phyloP scores from a whole-genome alignment of 192 early-diverging fungal genomes.

The Phycomyces blakesleeanus region DNA sequence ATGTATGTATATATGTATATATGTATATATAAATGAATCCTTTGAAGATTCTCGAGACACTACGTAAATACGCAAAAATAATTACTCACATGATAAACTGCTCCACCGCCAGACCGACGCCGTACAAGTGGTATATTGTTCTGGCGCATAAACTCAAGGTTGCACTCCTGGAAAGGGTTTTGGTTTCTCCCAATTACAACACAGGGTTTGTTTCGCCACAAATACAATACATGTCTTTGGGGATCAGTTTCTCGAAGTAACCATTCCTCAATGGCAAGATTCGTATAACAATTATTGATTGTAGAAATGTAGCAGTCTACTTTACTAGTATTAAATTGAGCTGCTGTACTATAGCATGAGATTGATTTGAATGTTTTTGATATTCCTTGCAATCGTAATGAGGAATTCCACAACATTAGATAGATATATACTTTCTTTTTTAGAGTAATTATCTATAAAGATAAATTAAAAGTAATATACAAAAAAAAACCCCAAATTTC shows the following conservation, averaged over 20 bases:
- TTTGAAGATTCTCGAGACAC: neutral
- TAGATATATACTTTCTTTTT: too few species aligned
- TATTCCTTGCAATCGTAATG: too few species aligned
- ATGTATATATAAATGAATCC: constrained; percentile 11
- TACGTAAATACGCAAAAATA: neutral
- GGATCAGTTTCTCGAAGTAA: constrained; percentile 75
- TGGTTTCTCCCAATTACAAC: constrained; percentile 97
- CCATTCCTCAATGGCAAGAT: constrained; percentile 88
- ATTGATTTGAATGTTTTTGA: too few species aligned
- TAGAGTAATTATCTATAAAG: too few species aligned
- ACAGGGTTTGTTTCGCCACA: constrained; percentile 85
- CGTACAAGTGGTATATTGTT: constrained; percentile 79
- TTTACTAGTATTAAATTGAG: constrained; percentile 14
- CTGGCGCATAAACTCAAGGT: constrained; percentile 63
- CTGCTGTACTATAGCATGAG: neutral
- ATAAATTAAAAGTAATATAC: too few species aligned
- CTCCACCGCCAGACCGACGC: constrained; percentile 87
- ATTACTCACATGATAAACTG: constrained; percentile 82
- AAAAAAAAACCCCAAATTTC: too few species aligned
- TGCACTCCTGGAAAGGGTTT: constrained; percentile 97
- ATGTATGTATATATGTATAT: too few species aligned
- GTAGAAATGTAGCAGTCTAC: constrained; percentile 63
- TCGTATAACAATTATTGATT: constrained; percentile 68
- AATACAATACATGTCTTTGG: constrained; percentile 63
- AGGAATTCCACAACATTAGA: too few species aligned